A percentile compares a stretch with the other conserved stretches of the same genome.
phyloP scores from a whole-genome alignment of 2,329 filamentous ascomycete species.

The Cylindrodendrum hubeiense region DNA sequence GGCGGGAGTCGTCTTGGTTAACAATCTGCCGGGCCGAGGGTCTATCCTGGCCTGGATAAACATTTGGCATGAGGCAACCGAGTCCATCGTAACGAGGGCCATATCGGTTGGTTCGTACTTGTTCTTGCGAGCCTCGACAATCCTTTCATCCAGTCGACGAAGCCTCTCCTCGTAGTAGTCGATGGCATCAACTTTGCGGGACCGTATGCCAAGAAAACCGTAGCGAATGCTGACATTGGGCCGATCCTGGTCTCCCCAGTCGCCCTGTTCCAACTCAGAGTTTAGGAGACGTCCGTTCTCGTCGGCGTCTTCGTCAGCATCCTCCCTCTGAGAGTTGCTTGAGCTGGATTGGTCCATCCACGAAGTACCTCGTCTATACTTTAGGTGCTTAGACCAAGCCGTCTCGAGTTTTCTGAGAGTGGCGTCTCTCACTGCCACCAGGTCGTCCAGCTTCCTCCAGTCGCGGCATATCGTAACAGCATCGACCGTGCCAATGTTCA shows the following conservation, averaged over 20 bases:
- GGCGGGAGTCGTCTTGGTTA: slow-evolving; percentile 88
- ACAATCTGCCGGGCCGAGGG: slow-evolving; percentile 85
- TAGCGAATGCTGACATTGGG: slow-evolving; percentile 84
- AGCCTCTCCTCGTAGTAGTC: slow-evolving; percentile 94
- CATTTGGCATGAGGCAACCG: slow-evolving; percentile 93
- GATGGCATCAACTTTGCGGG: slow-evolving; percentile 85
- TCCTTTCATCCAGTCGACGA: slow-evolving; percentile 80
- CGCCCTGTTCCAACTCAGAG: slow-evolving; percentile 50
- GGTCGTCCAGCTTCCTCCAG: slow-evolving; percentile 84
- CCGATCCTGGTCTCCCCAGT: slow-evolving; percentile 58
- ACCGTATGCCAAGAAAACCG: slow-evolving; percentile 79
- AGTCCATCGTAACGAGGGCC: slow-evolving; percentile 98
- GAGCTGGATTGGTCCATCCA: slow-evolving; percentile 32
- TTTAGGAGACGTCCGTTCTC: slow-evolving; percentile 73
- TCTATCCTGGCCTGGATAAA: slow-evolving; percentile 95
- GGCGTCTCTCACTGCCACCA: slow-evolving; percentile 75
- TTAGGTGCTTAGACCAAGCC: slow-evolving; percentile 79
- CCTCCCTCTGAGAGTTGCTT: slow-evolving; percentile 46
- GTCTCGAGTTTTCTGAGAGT: slow-evolving; percentile 82
- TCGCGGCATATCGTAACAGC: slow-evolving; percentile 87
- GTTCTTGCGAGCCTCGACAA: slow-evolving; percentile 77
- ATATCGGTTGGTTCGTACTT: slow-evolving; percentile 83
- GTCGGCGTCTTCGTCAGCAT: slow-evolving; percentile 58
- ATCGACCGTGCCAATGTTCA: slow-evolving; percentile 91
- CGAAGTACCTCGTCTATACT: slow-evolving; percentile 36